Evolutionary conservation across 2,329 filamentous ascomycete genomes (phyloP).

Genomic region (Alternaria panax): DNA sequence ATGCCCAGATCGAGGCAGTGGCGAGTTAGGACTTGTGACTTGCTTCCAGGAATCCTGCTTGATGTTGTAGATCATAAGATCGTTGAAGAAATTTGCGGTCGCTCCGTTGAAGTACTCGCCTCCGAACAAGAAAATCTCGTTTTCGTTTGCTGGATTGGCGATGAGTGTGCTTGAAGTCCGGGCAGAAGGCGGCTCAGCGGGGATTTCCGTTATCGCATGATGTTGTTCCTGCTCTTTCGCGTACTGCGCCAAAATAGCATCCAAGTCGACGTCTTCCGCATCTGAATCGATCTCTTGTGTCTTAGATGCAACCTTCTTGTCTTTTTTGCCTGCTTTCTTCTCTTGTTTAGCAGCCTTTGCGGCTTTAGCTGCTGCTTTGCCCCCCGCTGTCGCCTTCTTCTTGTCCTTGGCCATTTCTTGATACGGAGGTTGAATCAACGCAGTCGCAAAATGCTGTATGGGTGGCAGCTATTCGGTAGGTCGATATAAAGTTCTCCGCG

Average conservation of each 20-base stretch:
- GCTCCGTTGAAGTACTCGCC: constrained; percentile 96
- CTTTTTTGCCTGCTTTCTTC: constrained; percentile 76
- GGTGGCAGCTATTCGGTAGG: not conserved
- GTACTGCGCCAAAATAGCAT: constrained; percentile 91
- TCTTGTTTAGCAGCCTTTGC: constrained; percentile 76
- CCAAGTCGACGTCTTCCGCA: constrained; percentile 89
- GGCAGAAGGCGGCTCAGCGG: constrained; percentile 75
- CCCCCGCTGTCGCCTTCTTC: constrained; percentile 56
- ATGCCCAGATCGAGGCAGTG: constrained; percentile 88
- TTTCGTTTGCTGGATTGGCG: constrained; percentile 83
- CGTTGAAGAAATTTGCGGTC: constrained; percentile 75
- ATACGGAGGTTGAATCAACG: not conserved
- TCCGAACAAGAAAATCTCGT: constrained; percentile 89
- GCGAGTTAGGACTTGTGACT: constrained; percentile 89
- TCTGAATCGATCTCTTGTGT: constrained; percentile 82
- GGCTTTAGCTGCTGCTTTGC: constrained; percentile 59
- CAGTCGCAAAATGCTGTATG: not conserved
- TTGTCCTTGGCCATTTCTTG: constrained; percentile 61
- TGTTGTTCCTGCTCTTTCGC: constrained; percentile 91
- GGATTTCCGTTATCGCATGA: constrained; percentile 86
- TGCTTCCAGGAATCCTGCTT: constrained; percentile 89
- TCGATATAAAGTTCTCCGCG: constrained; percentile 4
- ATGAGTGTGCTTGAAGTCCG: constrained; percentile 83
- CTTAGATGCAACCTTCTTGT: constrained; percentile 81
- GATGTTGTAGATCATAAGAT: constrained; percentile 74